phyloP scores from a whole-genome alignment of 2,329 filamentous ascomycete genomes.

The Botrytis medusae region DNA sequence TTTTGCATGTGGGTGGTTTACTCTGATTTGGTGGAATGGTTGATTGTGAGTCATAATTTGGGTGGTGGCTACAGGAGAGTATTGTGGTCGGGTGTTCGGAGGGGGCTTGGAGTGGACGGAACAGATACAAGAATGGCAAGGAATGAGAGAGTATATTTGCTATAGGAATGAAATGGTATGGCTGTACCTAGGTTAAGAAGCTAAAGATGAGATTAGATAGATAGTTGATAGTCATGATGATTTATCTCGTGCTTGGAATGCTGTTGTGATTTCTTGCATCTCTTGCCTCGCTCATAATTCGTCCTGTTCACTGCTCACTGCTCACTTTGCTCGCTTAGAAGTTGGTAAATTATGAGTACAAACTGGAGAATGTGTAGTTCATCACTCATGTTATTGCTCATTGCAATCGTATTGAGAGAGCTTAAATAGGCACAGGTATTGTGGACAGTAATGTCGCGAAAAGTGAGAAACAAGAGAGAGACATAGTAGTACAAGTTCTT shows the following conservation, averaged over 20 bases:
- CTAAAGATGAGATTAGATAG: neutral
- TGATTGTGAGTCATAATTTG: slow-evolving; percentile 9
- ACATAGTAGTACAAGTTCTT: neutral
- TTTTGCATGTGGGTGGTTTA: slow-evolving; percentile 17
- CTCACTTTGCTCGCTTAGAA: neutral
- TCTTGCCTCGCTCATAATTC: neutral
- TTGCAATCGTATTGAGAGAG: neutral
- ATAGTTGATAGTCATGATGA: slow-evolving; percentile 6
- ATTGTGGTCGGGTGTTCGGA: neutral
- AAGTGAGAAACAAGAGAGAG: neutral
- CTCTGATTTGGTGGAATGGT: neutral
- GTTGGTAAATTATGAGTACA: neutral
- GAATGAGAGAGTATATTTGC: slow-evolving; percentile 3
- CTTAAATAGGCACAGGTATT: neutral
- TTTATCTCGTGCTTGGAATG: neutral
- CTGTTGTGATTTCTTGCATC: neutral
- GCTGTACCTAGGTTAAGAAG: neutral
- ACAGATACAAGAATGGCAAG: neutral
- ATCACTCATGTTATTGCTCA: neutral
- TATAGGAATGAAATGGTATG: neutral
- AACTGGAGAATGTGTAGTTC: neutral
- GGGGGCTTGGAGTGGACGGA: neutral
- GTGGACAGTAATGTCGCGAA: neutral
- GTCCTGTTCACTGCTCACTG: neutral
- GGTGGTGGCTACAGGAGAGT: no score